phyloP scores from a whole-genome alignment of 2,329 filamentous ascomycete species.

The Stagonosporopsis rhizophila region DNA sequence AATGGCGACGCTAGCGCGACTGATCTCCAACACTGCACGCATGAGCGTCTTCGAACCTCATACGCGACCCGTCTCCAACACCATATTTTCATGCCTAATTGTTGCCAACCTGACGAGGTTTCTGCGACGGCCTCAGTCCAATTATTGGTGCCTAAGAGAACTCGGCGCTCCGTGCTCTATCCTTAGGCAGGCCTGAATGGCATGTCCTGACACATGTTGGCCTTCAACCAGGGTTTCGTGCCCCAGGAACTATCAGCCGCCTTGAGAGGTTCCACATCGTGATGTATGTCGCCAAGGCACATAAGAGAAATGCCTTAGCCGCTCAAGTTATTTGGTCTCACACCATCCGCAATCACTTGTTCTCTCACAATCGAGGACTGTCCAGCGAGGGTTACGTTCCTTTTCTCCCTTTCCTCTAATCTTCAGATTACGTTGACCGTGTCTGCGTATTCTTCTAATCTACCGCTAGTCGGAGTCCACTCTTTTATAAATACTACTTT shows the following conservation, averaged over 20 bases:
- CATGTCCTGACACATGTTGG: slow-evolving; percentile 47
- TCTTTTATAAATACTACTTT: slow-evolving; percentile 41
- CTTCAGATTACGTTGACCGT: slow-evolving; percentile 53
- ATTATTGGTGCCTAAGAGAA: slow-evolving; percentile 32
- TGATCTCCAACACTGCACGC: slow-evolving; percentile 32
- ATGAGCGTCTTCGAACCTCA: slow-evolving; percentile 40
- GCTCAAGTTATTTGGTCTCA: slow-evolving; percentile 37
- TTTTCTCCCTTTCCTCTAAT: slow-evolving; percentile 49
- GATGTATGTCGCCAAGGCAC: slow-evolving; percentile 45
- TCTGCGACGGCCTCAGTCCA: slow-evolving; percentile 37
- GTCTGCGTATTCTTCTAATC: slow-evolving; percentile 48
- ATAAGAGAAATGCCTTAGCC: slow-evolving; percentile 41
- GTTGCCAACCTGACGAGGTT: slow-evolving; percentile 31
- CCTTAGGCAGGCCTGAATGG: slow-evolving; percentile 36
- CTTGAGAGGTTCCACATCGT: slow-evolving; percentile 32
- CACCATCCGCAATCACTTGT: slow-evolving; percentile 45
- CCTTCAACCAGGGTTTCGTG: slow-evolving; percentile 52
- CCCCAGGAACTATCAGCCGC: slow-evolving; percentile 43
- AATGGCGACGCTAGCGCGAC: slow-evolving; percentile 27
- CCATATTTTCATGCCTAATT: slow-evolving; percentile 43
- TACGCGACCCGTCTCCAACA: slow-evolving; percentile 46
- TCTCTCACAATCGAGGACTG: slow-evolving; percentile 35
- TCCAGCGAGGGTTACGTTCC: slow-evolving; percentile 51
- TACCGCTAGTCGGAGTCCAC: slow-evolving; percentile 49
- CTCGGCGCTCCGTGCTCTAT: slow-evolving; percentile 37